Conservation (phyloP, 1,284 basidiomycete genomes). For the Acaromyces ingoldii region DNA sequence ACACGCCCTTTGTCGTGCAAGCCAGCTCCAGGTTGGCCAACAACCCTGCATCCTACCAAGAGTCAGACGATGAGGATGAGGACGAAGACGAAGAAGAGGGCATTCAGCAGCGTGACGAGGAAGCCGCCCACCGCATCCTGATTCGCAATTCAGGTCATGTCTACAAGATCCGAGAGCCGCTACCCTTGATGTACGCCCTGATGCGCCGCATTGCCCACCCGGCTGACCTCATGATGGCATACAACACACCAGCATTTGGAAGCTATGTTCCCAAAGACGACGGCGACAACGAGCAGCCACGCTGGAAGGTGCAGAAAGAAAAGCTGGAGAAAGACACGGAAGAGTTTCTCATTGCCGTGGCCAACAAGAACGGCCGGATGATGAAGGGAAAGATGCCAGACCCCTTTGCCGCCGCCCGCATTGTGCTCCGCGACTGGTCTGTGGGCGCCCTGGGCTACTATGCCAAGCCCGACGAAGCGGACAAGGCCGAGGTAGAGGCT, state of each 20-base stretch:
- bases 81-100: constrained; percentile 12
- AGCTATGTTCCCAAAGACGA: constrained; percentile 30
- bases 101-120: background rate
- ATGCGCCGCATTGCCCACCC: constrained; percentile 34
- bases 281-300: too few relatives aligned
- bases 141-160: constrained; percentile 45
- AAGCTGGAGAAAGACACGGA: constrained; percentile 41
- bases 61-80: constrained; percentile 11
- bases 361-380: constrained; percentile 34
- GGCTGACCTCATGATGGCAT: constrained; percentile 44
- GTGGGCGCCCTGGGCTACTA: constrained; percentile 41
- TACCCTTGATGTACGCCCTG: constrained; percentile 34
- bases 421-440: constrained; percentile 46
- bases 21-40: constrained; percentile 5
- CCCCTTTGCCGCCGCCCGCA: constrained; percentile 33
- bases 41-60: constrained; percentile 5
- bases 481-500: constrained; percentile 5
- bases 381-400: constrained; percentile 42
- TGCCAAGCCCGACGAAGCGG: constrained; percentile 15
- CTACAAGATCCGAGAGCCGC: constrained; percentile 43
- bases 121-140: constrained; percentile 19
- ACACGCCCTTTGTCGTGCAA: constrained; percentile 35
- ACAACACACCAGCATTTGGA: constrained; percentile 45
- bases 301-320: constrained; percentile 14
- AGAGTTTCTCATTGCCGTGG: constrained; percentile 44